Conservation (phyloP, 257 asterid genomes). For the Solanum piurae region DNA sequence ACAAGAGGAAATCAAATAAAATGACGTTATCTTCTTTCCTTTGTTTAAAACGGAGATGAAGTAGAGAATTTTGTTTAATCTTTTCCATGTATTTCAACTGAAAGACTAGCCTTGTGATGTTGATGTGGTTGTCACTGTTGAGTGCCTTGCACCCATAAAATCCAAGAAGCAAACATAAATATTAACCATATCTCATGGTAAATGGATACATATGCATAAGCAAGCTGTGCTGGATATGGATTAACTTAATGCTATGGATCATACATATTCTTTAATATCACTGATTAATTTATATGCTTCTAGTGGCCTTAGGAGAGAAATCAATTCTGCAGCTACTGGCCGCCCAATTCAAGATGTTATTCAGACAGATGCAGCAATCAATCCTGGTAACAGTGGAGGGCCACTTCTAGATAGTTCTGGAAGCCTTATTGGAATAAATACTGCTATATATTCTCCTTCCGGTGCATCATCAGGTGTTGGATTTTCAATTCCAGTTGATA, state of each 20-base stretch:
- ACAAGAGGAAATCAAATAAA: not conserved
- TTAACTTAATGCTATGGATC: not conserved
- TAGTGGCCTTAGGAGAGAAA: conserved; percentile 95
- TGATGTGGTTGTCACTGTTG: not conserved
- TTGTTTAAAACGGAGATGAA: not conserved
- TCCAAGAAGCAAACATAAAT: not conserved
- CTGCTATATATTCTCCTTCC: conserved; percentile 98
- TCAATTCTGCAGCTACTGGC: conserved; percentile 96
- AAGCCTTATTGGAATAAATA: conserved; percentile 88
- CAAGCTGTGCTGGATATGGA: not conserved
- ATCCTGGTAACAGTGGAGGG: conserved; percentile 99
- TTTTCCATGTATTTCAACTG: not conserved
- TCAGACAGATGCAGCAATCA: conserved; percentile 99
- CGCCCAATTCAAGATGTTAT: conserved; percentile 98
- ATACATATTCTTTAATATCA: not conserved
- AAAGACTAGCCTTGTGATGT: not conserved
- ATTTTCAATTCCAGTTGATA: conserved; percentile 98
- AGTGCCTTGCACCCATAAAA: not conserved
- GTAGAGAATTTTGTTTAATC: not conserved
- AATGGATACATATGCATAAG: not conserved
- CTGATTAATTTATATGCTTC: not conserved
- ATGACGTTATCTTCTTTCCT: not conserved
- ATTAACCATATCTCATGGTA: not conserved
- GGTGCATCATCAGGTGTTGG: conserved; percentile 99
- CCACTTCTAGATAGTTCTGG: conserved; percentile 98